phyloP scores from a whole-genome alignment of 176 grass and related monocot species.

The Oryza coarctata region DNA sequence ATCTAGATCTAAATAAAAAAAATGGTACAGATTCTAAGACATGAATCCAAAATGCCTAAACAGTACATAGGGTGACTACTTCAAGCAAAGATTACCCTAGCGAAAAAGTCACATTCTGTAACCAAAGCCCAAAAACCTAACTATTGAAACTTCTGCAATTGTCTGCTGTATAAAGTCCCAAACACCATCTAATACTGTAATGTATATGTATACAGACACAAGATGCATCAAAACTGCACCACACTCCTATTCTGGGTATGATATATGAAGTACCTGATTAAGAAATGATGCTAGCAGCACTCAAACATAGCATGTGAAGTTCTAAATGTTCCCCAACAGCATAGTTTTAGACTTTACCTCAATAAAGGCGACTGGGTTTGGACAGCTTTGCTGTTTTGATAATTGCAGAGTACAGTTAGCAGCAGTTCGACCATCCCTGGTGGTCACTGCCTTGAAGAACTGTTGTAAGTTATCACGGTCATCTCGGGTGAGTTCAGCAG shows the following conservation, averaged over 20 bases:
- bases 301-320: constrained; percentile 14
- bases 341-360: constrained; percentile 59
- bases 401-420: constrained; percentile 81
- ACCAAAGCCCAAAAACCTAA: constrained; percentile 10
- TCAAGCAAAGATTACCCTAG: background rate
- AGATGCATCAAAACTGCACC: constrained; percentile 3
- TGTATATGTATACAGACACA: constrained; percentile 7
- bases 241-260: constrained; percentile 1
- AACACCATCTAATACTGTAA: background rate
- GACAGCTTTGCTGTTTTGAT: constrained; percentile 78
- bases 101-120: constrained; percentile 3
- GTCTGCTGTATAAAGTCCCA: constrained; percentile 6
- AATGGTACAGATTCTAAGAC: background rate
- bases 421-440: constrained; percentile 83
- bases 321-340: constrained; percentile 8
- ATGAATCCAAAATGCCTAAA: background rate
- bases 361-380: constrained; percentile 77
- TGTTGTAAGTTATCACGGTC: constrained; percentile 81
- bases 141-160: background rate
- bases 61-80: background rate
- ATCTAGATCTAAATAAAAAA: background rate
- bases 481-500: constrained; percentile 75
- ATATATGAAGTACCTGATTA: background rate
- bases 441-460: constrained; percentile 89
- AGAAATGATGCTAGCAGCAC: constrained; percentile 3